These are phyloP conservation scores for Mucuna pruriens DNA, from an alignment of 306 rosid genomes.

Conservation along the genomic window DNA sequence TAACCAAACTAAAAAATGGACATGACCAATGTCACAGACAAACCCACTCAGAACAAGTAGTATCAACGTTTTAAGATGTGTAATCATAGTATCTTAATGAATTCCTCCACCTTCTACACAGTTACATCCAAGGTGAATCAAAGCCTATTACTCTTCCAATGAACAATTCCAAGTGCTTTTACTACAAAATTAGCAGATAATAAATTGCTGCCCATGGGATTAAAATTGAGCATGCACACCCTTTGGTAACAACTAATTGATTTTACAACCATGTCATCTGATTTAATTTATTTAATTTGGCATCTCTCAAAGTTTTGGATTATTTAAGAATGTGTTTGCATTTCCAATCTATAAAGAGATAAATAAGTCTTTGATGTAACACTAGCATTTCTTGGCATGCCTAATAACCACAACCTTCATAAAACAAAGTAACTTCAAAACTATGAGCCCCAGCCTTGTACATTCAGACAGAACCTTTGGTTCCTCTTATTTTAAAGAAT, in stretches of 20 bases:
- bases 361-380: background rate
- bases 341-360: conserved; percentile 1
- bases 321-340: background rate
- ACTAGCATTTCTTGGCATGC: background rate
- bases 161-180: background rate
- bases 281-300: background rate
- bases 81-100: background rate
- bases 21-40: background rate
- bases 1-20: background rate
- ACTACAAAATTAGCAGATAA: background rate
- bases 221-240: background rate
- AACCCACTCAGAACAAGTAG: background rate
- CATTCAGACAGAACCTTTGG: background rate
- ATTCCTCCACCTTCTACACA: background rate
- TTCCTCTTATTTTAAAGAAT: background rate
- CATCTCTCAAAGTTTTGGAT: background rate
- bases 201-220: background rate
- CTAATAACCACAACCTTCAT: background rate
- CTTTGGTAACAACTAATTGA: background rate
- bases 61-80: background rate
- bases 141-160: background rate
- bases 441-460: background rate
- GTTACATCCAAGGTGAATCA: background rate
- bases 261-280: background rate
- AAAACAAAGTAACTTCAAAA: background rate